Percentiles rank a stretch among this genome's conserved stretches.
These are phyloP conservation scores for Lasiosphaeria miniovina DNA, from an alignment of 495 filamentous ascomycete species.

Conservation along the genomic window DNA sequence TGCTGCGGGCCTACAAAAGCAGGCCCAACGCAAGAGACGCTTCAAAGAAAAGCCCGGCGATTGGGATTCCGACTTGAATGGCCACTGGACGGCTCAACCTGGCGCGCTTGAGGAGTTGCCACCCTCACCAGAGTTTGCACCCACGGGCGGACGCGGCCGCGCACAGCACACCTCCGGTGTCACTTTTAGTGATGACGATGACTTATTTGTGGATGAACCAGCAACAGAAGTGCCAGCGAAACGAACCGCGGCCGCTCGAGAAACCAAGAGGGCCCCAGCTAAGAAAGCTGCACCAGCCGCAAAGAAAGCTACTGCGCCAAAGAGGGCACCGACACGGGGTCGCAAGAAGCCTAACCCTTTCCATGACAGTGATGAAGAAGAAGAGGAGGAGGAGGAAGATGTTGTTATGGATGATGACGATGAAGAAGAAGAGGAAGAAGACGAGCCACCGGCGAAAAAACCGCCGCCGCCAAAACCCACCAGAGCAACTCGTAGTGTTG, in stretches of 20 bases:
- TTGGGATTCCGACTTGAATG: slow-evolving; percentile 87
- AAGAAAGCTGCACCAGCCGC: slow-evolving; percentile 38
- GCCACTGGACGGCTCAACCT: slow-evolving; percentile 77
- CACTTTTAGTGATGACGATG: slow-evolving; percentile 31
- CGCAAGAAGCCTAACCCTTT: slow-evolving; percentile 51
- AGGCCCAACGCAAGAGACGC: slow-evolving; percentile 49
- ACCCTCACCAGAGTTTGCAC: slow-evolving; percentile 44
- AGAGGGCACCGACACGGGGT: slow-evolving; percentile 38
- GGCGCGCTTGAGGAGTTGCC: slow-evolving; percentile 57
- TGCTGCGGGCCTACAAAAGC: slow-evolving; percentile 61
- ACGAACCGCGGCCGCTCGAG: slow-evolving; percentile 35
- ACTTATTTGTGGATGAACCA: slow-evolving; percentile 37
- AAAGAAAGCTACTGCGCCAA: slow-evolving; percentile 34
- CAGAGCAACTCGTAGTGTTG: slow-evolving; percentile 33
- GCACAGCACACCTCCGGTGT: slow-evolving; percentile 20
- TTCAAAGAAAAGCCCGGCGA: slow-evolving; percentile 71
- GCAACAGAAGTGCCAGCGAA: slow-evolving; percentile 31
- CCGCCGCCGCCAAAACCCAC: slow-evolving; percentile 35
- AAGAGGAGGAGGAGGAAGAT: slow-evolving; percentile 66
- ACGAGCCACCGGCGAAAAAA: slow-evolving; percentile 29
- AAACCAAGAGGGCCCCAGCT: slow-evolving; percentile 39
- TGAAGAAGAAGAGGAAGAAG: slow-evolving; percentile 18
- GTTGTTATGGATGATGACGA: slow-evolving; percentile 63
- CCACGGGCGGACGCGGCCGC: slow-evolving; percentile 31
- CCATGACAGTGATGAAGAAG: slow-evolving; percentile 59